Conservation (phyloP, 805 yeast species). For the Tetrapisispora namnaoensis region DNA sequence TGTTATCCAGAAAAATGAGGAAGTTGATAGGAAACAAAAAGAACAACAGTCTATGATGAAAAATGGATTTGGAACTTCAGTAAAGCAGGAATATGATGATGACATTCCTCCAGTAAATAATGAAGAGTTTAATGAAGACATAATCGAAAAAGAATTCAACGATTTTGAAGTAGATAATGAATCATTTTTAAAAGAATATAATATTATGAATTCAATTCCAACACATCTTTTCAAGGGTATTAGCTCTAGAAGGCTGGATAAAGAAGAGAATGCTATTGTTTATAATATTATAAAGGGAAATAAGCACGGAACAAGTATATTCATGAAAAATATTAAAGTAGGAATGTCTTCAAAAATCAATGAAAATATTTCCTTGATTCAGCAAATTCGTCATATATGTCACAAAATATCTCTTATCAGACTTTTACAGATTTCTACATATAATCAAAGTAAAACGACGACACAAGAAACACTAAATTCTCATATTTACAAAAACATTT, state of each 20-base stretch:
- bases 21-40: constrained; percentile 17
- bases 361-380: constrained; percentile 68
- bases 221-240: constrained; percentile 45
- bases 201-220: constrained; percentile 73
- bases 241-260: constrained; percentile 37
- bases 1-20: constrained; percentile 23
- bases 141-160: constrained; percentile 31
- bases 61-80: constrained; percentile 28
- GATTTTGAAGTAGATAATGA: constrained; percentile 45
- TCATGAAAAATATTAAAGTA: constrained; percentile 34
- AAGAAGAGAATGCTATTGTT: constrained; percentile 36
- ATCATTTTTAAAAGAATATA: constrained; percentile 72
- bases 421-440: constrained; percentile 56
- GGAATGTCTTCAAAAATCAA: constrained; percentile 56
- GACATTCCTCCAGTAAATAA: constrained; percentile 5
- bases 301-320: constrained; percentile 28
- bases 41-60: constrained; percentile 32
- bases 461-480: constrained; percentile 5
- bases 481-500: constrained; percentile 29
- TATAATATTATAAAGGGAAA: constrained; percentile 32
- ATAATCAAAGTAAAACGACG: constrained; percentile 12
- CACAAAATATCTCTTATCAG: constrained; percentile 80
- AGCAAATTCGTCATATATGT: constrained; percentile 78
- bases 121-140: constrained; percentile 10
- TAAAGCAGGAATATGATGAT: constrained; percentile 29